Conservation (phyloP, 2,329 filamentous ascomycete genomes). For the Simplicillium aogashimaense region DNA sequence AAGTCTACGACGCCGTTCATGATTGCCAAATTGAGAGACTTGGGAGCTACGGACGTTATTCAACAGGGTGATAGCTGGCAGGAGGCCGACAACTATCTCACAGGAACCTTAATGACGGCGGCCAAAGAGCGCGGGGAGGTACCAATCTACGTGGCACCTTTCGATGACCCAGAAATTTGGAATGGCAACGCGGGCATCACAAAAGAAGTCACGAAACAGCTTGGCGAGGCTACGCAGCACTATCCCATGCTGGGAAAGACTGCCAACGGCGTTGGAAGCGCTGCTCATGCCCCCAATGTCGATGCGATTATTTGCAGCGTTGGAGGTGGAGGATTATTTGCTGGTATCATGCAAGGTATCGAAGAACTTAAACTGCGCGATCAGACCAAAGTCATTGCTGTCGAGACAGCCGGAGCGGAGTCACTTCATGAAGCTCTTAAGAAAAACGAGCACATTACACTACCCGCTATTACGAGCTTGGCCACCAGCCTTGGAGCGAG, state of each 20-base stretch:
- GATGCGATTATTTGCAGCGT: slow-evolving; percentile 66
- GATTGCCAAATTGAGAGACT: slow-evolving; percentile 54
- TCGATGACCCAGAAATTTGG: slow-evolving; percentile 58
- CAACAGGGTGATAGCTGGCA: slow-evolving; percentile 56
- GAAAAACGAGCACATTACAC: slow-evolving; percentile 43
- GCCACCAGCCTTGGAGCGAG: slow-evolving; percentile 62
- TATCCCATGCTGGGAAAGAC: slow-evolving; percentile 42
- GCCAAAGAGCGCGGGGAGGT: slow-evolving; percentile 17
- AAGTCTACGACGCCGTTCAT: slow-evolving; percentile 54
- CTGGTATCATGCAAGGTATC: slow-evolving; percentile 60
- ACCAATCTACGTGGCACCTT: slow-evolving; percentile 55
- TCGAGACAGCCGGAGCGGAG: slow-evolving; percentile 66
- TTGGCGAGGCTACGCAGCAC: slow-evolving; percentile 15
- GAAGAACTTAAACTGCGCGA: slow-evolving; percentile 10
- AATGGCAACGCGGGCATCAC: slow-evolving; percentile 50
- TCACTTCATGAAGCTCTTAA: slow-evolving; percentile 49
- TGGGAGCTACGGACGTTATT: slow-evolving; percentile 54
- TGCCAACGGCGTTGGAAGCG: slow-evolving; percentile 52
- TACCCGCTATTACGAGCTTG: slow-evolving; percentile 60
- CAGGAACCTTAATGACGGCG: slow-evolving; percentile 35
- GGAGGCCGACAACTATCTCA: slow-evolving; percentile 58
- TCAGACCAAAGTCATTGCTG: slow-evolving; percentile 46
- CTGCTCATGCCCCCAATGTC: slow-evolving; percentile 25
- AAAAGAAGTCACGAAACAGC: slow-evolving; percentile 28
- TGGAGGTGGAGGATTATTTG: slow-evolving; percentile 73